These are phyloP conservation scores for Trichoderma koningiopsis DNA, from an alignment of 2,329 filamentous ascomycete species.

Conservation along the genomic window DNA sequence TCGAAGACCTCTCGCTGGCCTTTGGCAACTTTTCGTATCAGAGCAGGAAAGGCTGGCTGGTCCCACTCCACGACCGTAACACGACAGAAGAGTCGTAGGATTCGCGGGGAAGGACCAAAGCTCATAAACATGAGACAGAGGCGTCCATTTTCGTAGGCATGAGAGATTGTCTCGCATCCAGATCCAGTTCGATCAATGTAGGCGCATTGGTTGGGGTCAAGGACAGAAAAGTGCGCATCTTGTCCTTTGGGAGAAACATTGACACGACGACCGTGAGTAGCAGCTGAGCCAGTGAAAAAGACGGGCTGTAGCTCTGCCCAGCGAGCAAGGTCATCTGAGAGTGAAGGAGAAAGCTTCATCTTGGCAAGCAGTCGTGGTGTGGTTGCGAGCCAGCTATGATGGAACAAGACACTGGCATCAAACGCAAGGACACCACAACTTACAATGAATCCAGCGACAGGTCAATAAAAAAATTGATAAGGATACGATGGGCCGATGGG, in stretches of 20 bases:
- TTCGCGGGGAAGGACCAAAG: slow-evolving; percentile 61
- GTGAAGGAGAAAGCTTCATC: slow-evolving; percentile 63
- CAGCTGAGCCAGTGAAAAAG: slow-evolving; percentile 76
- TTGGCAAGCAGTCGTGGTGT: slow-evolving; percentile 15
- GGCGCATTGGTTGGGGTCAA: slow-evolving; percentile 60
- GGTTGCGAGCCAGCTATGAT: neutral
- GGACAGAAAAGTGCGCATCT: slow-evolving; percentile 62
- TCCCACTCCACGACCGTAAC: slow-evolving; percentile 63
- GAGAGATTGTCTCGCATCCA: slow-evolving; percentile 74
- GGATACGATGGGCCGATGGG: neutral
- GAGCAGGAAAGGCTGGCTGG: slow-evolving; percentile 49
- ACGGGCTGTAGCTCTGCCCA: slow-evolving; percentile 70
- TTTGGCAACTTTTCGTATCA: slow-evolving; percentile 49
- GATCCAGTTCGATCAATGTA: slow-evolving; percentile 77
- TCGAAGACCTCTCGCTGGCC: slow-evolving; percentile 43
- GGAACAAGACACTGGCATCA: neutral
- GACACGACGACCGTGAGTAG: slow-evolving; percentile 67
- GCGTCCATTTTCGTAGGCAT: slow-evolving; percentile 75
- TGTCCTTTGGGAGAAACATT: slow-evolving; percentile 78
- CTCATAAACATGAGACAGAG: slow-evolving; percentile 75
- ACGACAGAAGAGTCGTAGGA: slow-evolving; percentile 65
- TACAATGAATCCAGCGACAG: neutral
- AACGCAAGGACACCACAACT: slow-evolving; percentile 7
- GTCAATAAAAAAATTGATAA: neutral
- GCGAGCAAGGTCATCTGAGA: slow-evolving; percentile 56